Conservation (phyloP, 768 basidiomycete species). For the Suillus discolor region DNA sequence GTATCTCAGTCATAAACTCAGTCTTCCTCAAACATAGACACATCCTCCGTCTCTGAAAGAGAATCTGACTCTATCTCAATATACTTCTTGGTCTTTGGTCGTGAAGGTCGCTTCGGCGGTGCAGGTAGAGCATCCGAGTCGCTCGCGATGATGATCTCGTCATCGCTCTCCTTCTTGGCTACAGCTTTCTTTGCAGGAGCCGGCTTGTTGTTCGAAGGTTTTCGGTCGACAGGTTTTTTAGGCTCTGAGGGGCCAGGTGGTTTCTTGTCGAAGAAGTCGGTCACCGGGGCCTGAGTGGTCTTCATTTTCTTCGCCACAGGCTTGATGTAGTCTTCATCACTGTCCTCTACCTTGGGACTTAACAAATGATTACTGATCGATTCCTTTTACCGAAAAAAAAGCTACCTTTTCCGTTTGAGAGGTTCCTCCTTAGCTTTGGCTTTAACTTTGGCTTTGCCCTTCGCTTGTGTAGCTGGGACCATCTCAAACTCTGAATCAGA, state of each 20-base stretch:
- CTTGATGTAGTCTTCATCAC: conserved; percentile 44
- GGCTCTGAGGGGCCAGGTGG: conserved; percentile 34
- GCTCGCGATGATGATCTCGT: conserved; percentile 48
- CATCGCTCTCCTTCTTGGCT: conserved; percentile 44
- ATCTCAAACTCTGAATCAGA: conserved; percentile 44
- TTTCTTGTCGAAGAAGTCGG: conserved; percentile 64
- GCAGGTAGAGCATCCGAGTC: conserved; percentile 44
- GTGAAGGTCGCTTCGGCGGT: conserved; percentile 49
- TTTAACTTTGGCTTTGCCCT: conserved; percentile 50
- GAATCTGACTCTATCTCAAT: conserved; percentile 59
- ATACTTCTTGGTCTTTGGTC: conserved; percentile 58
- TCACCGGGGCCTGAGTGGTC: conserved; percentile 43
- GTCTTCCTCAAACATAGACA: conserved; percentile 50
- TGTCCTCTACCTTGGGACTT: conserved; percentile 39
- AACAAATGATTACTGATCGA: conserved; percentile 12
- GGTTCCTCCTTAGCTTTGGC: conserved; percentile 34
- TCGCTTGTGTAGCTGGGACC: conserved; percentile 27
- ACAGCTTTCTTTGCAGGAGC: conserved; percentile 56
- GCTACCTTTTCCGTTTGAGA: conserved; percentile 71
- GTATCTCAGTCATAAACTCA: conserved; percentile 20
- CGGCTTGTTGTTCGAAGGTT: conserved; percentile 61
- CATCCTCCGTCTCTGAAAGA: conserved; percentile 47
- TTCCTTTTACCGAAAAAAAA: conserved; percentile 7
- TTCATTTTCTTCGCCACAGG: conserved; percentile 59
- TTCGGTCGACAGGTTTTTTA: conserved; percentile 46